Percentiles rank a stretch among this genome's conserved stretches.
phyloP scores from a whole-genome alignment of 768 basidiomycete species.

The Termitomyces sp. region DNA sequence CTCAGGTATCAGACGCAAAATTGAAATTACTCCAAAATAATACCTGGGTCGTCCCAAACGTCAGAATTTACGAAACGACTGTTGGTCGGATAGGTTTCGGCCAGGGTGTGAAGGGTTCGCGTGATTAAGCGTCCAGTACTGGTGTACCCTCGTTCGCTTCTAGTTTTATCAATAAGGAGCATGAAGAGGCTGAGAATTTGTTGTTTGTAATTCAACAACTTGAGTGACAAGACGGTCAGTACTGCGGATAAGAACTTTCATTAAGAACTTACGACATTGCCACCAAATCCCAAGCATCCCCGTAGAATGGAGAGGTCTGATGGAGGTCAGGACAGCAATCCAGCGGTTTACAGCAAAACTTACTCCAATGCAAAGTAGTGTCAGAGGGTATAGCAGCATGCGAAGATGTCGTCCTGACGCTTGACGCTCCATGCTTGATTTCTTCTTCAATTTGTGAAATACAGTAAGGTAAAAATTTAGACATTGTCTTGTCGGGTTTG shows the following conservation, averaged over 20 bases:
- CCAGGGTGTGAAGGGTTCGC: conserved; percentile 69
- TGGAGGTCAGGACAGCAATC: background rate
- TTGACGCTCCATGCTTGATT: conserved; percentile 86
- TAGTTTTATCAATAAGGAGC: conserved; percentile 71
- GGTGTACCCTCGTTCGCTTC: conserved; percentile 85
- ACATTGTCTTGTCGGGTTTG: conserved; percentile 68
- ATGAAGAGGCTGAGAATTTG: conserved; percentile 58
- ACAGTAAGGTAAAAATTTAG: conserved; percentile 78
- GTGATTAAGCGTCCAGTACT: conserved; percentile 75
- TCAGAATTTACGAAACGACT: conserved; percentile 75
- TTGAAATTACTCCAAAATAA: conserved; percentile 13
- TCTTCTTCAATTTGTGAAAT: conserved; percentile 75
- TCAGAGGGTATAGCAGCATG: conserved; percentile 75
- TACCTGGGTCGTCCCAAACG: conserved; percentile 77
- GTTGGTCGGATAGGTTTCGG: conserved; percentile 72
- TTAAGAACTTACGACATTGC: conserved; percentile 44
- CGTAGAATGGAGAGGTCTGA: conserved; percentile 78
- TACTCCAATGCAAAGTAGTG: conserved; percentile 92
- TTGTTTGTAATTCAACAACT: conserved; percentile 69
- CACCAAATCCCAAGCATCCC: conserved; percentile 76
- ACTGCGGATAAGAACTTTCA: background rate
- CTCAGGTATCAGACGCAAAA: conserved; percentile 13
- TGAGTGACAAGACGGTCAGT: background rate
- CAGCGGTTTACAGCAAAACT: conserved; percentile 17
- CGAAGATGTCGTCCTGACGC: conserved; percentile 72